These are phyloP conservation scores for Curvularia sp. DNA, from an alignment of 2,329 filamentous ascomycete species.

Conservation along the genomic window DNA sequence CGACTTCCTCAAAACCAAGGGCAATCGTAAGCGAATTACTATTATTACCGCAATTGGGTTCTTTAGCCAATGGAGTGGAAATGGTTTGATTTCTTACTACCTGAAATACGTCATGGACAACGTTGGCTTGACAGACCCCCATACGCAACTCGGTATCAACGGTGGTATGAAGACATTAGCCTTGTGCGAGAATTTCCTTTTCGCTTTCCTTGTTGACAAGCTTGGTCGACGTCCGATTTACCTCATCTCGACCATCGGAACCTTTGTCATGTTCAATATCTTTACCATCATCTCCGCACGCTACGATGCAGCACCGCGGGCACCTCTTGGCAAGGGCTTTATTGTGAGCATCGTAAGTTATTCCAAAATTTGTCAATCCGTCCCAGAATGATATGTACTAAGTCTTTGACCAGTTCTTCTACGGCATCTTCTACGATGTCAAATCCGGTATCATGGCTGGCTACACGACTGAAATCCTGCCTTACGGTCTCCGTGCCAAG, in stretches of 20 bases:
- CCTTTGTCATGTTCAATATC: constrained; percentile 53
- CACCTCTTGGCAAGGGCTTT: constrained; percentile 12
- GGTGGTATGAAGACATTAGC: constrained; percentile 51
- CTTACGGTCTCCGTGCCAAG: constrained; percentile 35
- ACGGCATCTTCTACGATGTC: constrained; percentile 22
- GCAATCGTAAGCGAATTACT: constrained; percentile 50
- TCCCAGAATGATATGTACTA: neutral
- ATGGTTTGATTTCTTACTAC: constrained; percentile 51
- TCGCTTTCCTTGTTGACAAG: constrained; percentile 48
- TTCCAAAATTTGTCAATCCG: no score
- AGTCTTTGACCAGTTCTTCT: constrained; percentile 12
- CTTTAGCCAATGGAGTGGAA: constrained; percentile 52
- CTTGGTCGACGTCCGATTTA: constrained; percentile 54
- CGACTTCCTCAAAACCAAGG: constrained; percentile 39
- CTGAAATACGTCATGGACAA: constrained; percentile 47
- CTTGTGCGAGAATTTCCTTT: constrained; percentile 42
- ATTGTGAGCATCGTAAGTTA: constrained; percentile 15
- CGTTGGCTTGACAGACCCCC: constrained; percentile 48
- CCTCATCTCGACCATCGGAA: constrained; percentile 52
- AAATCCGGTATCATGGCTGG: constrained; percentile 24
- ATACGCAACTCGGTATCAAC: constrained; percentile 50
- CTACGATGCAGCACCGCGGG: constrained; percentile 12
- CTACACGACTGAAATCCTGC: constrained; percentile 45
- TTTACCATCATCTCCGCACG: constrained; percentile 49
- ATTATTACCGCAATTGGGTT: constrained; percentile 49